Evolutionary conservation across 2,329 filamentous ascomycete genomes (phyloP).

Genomic region (Ophiostoma sp.): DNA sequence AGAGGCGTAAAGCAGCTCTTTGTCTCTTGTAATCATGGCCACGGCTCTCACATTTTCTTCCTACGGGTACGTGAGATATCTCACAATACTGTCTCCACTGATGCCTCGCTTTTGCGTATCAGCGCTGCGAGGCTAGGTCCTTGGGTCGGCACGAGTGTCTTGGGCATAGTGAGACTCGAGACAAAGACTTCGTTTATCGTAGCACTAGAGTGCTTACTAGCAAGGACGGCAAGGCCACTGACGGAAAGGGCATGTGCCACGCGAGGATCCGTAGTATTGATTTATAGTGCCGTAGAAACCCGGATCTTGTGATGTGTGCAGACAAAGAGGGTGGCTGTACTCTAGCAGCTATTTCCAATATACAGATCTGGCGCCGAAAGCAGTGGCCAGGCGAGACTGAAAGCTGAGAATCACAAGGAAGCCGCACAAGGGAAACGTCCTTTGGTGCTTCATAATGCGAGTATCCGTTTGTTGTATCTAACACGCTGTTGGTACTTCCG

Average conservation of each 20-base stretch:
- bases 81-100: background rate
- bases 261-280: background rate
- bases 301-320: background rate
- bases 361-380: too few relatives aligned
- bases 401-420: too few relatives aligned
- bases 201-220: background rate
- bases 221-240: background rate
- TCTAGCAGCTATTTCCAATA: background rate
- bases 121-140: background rate
- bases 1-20: too few relatives aligned
- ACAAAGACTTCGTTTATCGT: constrained; percentile 6
- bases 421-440: too few relatives aligned
- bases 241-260: background rate
- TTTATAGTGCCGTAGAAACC: background rate
- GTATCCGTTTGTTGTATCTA: too few relatives aligned
- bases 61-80: too few relatives aligned
- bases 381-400: too few relatives aligned
- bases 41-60: too few relatives aligned
- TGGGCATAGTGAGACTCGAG: constrained; percentile 3
- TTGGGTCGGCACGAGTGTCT: constrained; percentile 12
- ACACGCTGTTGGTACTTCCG: too few relatives aligned
- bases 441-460: too few relatives aligned
- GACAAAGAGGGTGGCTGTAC: background rate
- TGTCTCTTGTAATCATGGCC: too few relatives aligned
- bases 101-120: too few relatives aligned